Evolutionary conservation across 2,329 filamentous ascomycete genomes (phyloP).

Genomic region (Lasiodiplodia sp.): DNA sequence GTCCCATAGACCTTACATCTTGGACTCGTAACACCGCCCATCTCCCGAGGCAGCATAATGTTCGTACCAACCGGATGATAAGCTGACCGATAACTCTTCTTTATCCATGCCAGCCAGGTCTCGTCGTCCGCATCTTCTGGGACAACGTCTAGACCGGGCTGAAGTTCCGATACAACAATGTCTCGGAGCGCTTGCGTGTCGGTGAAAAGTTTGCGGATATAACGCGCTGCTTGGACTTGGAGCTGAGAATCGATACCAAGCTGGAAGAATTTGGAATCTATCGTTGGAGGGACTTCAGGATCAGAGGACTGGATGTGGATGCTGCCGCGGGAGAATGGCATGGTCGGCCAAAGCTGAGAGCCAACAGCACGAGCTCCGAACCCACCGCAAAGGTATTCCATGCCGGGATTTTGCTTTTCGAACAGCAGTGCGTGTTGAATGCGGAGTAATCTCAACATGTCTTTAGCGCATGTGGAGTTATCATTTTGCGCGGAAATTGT

Average conservation of each 20-base stretch:
- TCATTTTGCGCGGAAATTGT: conserved; percentile 24
- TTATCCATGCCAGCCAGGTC: conserved; percentile 36
- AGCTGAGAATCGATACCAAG: conserved; percentile 54
- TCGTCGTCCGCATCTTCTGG: conserved; percentile 6
- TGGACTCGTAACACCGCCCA: conserved; percentile 39
- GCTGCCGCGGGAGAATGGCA: conserved; percentile 41
- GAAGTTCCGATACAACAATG: conserved; percentile 35
- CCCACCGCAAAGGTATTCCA: conserved; percentile 6
- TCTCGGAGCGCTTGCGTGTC: conserved; percentile 39
- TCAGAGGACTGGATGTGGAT: conserved; percentile 51
- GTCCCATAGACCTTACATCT: conserved; percentile 41
- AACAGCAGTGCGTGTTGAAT: conserved; percentile 50
- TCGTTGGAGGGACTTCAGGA: conserved; percentile 43
- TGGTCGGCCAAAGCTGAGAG: not conserved
- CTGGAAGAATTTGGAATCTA: conserved; percentile 53
- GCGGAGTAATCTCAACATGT: conserved; percentile 36
- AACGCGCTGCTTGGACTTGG: conserved; percentile 41
- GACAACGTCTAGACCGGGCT: conserved; percentile 35
- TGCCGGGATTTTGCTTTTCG: conserved; percentile 46
- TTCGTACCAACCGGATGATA: conserved; percentile 43
- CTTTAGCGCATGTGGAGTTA: not conserved
- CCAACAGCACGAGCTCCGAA: not conserved
- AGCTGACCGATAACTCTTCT: conserved; percentile 36
- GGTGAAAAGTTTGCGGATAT: conserved; percentile 41
- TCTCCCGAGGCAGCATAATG: conserved; percentile 42